These are phyloP conservation scores for Dryadomyces sulphureus DNA, from an alignment of 2,329 filamentous ascomycete species.

Conservation along the genomic window DNA sequence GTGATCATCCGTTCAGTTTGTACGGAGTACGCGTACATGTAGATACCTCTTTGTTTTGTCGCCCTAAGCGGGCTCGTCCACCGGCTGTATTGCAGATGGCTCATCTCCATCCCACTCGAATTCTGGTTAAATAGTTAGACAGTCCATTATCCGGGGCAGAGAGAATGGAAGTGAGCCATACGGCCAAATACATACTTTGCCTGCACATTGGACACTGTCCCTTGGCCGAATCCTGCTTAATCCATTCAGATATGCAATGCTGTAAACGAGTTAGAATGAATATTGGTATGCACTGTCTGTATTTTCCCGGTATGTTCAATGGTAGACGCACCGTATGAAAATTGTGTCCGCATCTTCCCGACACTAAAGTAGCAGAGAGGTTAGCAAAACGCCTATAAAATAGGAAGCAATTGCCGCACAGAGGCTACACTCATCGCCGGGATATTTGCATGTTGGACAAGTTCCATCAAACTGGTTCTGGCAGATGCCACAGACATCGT, in stretches of 20 bases:
- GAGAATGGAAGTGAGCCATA: background rate
- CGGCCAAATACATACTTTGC: conserved; percentile 58
- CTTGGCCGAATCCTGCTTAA: conserved; percentile 84
- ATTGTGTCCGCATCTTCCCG: conserved; percentile 91
- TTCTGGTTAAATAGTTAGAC: conserved; percentile 9
- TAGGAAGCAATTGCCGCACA: conserved; percentile 35
- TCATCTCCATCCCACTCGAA: conserved; percentile 19
- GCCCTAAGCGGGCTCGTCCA: conserved; percentile 1
- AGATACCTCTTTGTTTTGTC: background rate
- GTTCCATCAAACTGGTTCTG: conserved; percentile 96
- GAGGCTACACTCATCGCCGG: conserved; percentile 87
- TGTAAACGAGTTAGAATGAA: conserved; percentile 23
- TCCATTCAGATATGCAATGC: conserved; percentile 95
- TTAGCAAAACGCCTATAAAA: background rate
- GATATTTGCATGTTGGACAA: conserved; percentile 95
- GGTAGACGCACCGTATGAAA: conserved; percentile 68
- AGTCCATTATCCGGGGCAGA: background rate
- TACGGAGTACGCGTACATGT: background rate
- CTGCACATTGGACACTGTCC: conserved; percentile 97
- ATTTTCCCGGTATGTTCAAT: no score
- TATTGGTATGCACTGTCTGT: no score
- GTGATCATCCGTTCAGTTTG: no score
- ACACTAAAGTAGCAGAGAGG: conserved; percentile 40
- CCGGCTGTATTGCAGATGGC: conserved; percentile 6
- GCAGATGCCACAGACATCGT: conserved; percentile 97